Percentiles rank a stretch among this genome's conserved stretches.
Conservation (phyloP, 495 filamentous ascomycete species). For the Monascus purpureus region DNA sequence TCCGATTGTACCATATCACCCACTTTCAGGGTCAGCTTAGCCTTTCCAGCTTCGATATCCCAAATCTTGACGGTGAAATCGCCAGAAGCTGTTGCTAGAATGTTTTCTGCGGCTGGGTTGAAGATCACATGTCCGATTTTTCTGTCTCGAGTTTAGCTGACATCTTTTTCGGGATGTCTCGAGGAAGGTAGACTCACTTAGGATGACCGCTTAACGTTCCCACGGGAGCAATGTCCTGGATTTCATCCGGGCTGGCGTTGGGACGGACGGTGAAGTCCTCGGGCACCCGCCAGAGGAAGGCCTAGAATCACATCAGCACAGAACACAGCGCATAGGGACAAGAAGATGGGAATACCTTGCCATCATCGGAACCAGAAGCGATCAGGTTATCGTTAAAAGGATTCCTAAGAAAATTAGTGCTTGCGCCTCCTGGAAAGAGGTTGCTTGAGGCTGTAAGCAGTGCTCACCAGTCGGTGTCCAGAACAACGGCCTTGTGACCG, state of each 20-base stretch:
- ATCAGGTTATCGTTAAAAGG: conserved; percentile 90
- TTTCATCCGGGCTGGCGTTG: conserved; percentile 60
- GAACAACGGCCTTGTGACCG: conserved; percentile 85
- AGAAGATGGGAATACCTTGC: too few relatives aligned
- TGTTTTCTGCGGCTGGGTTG: conserved; percentile 90
- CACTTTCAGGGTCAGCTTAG: conserved; percentile 63
- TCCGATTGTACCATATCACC: conserved; percentile 86
- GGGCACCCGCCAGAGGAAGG: conserved; percentile 91
- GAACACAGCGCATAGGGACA: too few relatives aligned
- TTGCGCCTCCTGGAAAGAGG: neutral
- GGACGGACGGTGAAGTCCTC: conserved; percentile 71
- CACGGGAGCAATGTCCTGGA: conserved; percentile 65
- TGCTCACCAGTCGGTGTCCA: conserved; percentile 93
- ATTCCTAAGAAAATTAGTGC: conserved; percentile 47
- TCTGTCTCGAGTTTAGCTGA: conserved; percentile 30
- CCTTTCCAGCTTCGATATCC: conserved; percentile 73
- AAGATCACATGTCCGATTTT: conserved; percentile 97
- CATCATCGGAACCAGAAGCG: conserved; percentile 90
- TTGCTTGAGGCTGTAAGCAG: conserved; percentile 2
- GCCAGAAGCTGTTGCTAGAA: conserved; percentile 88
- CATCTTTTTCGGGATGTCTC: neutral
- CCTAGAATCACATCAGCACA: too few relatives aligned
- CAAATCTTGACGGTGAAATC: conserved; percentile 92
- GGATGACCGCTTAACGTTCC: conserved; percentile 59
- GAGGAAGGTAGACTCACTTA: conserved; percentile 21